Percentiles rank a stretch among this genome's conserved stretches.
phyloP scores from a whole-genome alignment of 805 yeast genomes.

The Pichia exigua region DNA sequence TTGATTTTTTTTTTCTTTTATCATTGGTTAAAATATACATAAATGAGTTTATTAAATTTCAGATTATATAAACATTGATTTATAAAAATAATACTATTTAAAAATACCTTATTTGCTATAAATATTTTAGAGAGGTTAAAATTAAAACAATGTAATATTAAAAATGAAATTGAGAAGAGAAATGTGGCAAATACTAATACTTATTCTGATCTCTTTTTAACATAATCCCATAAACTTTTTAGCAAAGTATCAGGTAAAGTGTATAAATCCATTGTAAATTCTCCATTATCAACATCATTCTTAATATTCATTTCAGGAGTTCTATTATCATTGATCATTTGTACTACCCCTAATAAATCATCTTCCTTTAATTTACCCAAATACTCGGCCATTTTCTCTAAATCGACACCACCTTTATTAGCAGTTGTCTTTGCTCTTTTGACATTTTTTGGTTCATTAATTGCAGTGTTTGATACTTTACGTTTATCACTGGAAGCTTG shows the following conservation, averaged over 20 bases:
- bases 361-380: slow-evolving; percentile 85
- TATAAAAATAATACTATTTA: not conserved
- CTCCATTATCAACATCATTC: slow-evolving; percentile 94
- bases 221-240: slow-evolving; percentile 92
- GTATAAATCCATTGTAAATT: slow-evolving; percentile 91
- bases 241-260: slow-evolving; percentile 87
- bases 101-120: too few species aligned
- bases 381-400: slow-evolving; percentile 86
- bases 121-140: too few species aligned
- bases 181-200: too few species aligned
- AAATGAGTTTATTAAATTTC: not conserved
- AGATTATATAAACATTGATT: not conserved
- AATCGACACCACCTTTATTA: slow-evolving; percentile 69
- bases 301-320: slow-evolving; percentile 93
- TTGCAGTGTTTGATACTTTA: slow-evolving; percentile 14
- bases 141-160: not conserved
- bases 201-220: slow-evolving; percentile 51
- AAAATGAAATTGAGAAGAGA: not conserved
- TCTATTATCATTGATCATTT: slow-evolving; percentile 94
- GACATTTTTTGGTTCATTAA: slow-evolving; percentile 31
- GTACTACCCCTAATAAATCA: slow-evolving; percentile 89
- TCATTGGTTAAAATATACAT: not conserved
- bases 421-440: slow-evolving; percentile 52
- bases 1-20: too few species aligned
- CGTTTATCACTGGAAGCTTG: slow-evolving; percentile 12